Evolutionary conservation across 768 basidiomycete genomes (phyloP), one percentile per base, ranked within the genome.

Genomic region (Steccherinum ochraceum): DNA sequence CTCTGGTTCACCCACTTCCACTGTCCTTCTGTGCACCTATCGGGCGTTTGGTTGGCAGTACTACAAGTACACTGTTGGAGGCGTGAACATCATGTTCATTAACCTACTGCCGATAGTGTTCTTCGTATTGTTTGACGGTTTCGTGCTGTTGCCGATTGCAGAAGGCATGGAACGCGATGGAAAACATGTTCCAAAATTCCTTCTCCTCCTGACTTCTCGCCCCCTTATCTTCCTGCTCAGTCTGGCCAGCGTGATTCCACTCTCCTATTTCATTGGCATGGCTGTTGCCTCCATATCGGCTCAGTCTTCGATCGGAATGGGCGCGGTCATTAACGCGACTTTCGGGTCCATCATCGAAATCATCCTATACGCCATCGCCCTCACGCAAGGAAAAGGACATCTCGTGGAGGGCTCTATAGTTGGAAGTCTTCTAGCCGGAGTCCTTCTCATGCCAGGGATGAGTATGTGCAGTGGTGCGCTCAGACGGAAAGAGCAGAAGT

Each of bases 251-350:
- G 92, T 99, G 61, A 98, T 99, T 57, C 96, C 96, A 0, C 76
- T 99, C 18, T 93, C 90, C 5, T 99, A 99, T 74, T 99, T 99
- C 72, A 98, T 99, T 62, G 96, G 96, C 16, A 97, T 97, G 96
- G 96, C 96, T 5, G 96, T 99, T 53, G 96, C 96, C 2, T 93
- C 90, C 41, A 98, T 99, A 61, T 92, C 89, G n/a, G 96, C 96
- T 0, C 96, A 98, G 63, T 94, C 92, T 0, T 93, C 89, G 1
- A 99, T 99, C 54, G 96, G 96, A 4, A 96, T 98, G 93, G 96
- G 96, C 56, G 96, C 96, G 2, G 95, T 98, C 59, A 98, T 99
- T 75, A 99, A 99, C 65, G 96, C 96, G 1, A 93, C 93, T 1
- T 99, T 99, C 61, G 96, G 96, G 66, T 93, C 90, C n/a, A 83